Percentiles rank a stretch among this genome's conserved stretches.
Evolutionary conservation across 169 alveolate genomes (phyloP).

Genomic region (Plasmodium vinckei): DNA sequence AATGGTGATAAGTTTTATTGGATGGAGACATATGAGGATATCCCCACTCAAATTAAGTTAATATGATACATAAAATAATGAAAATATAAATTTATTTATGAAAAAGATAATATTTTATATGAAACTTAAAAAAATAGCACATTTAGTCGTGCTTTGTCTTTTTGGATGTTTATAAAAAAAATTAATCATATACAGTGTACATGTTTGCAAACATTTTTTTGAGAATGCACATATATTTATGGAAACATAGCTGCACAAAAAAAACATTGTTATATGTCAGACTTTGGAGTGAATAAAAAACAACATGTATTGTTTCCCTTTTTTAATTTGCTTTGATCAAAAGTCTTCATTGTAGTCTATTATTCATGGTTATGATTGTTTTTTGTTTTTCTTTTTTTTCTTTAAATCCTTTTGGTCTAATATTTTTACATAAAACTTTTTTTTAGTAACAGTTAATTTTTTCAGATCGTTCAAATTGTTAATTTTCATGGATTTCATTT

Average conservation of each 20-base stretch:
- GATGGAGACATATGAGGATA: constrained; percentile 59
- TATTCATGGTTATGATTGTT: background rate
- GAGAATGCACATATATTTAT: no score
- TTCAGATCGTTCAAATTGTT: constrained; percentile 38
- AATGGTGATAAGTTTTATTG: constrained; percentile 69
- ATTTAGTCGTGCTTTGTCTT: no score
- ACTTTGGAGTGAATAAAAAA: background rate
- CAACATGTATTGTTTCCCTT: background rate
- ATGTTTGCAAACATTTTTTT: no score
- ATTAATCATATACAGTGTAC: background rate
- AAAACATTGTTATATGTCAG: no score
- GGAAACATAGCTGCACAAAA: no score
- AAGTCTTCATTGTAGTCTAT: no score
- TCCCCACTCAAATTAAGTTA: constrained; percentile 57
- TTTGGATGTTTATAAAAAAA: background rate
- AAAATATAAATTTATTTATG: no score
- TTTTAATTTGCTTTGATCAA: background rate
- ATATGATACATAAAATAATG: background rate
- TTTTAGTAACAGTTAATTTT: constrained; percentile 72
- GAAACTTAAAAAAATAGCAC: no score
- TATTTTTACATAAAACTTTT: constrained; percentile 55
- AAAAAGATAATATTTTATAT: background rate
- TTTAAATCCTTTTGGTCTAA: constrained; percentile 56
- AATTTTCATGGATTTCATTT: constrained; percentile 52
- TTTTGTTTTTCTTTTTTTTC: constrained; percentile 7